Evolutionary conservation across 441 rosid species (phyloP), one percentile per base, ranked within the genome.

Genomic region (Brassica hybrid): DNA sequence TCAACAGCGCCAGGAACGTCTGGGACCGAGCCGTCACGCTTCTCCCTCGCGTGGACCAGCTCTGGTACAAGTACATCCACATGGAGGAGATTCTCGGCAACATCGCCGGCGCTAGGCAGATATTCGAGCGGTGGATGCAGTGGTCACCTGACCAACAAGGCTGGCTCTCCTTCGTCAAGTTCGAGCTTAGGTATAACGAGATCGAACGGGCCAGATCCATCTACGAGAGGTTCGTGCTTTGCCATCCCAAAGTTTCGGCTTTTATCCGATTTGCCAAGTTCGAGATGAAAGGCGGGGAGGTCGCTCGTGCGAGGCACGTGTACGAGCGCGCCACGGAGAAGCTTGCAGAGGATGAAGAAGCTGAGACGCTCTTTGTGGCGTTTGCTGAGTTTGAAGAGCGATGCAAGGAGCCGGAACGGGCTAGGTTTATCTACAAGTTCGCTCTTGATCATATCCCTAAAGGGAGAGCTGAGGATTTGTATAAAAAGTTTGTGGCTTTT

Each of bases 71-170:
- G 81, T 94, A 93, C 17, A 89, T 91, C 18, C 96, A 94, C 69
- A 93, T 94, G 99, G 99, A 94, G 82, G 97, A 88, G 84, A 91
- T 91, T 75, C 82, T 94, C 0, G 96, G 97, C 1, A 90, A 93
- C 11, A 86, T 94, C 1, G 94, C 96, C 0, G 96, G 92, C 2
- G 97, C 97, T 0, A 85, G 99, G 41, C 92, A 89, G 84, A 82
- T 90, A 12, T 93, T 93, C 6, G 94, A 93, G 71, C 81, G 98
- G 50, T 94, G 99, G 98, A 93, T 93, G 97, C 17, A 75, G 10
- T 93, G 97, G 94, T 81, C 83, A 71, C 97, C 98, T 0, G 98
- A 91, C 75, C 92, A 88, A 78, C 94, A 92, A 80, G 97, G 98
- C 0, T 94, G 99, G 98, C 84, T 90, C 13, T 87, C 91, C 0